These are phyloP conservation scores for Pyronema domesticum DNA, from an alignment of 495 filamentous ascomycete species.

Conservation along the genomic window DNA sequence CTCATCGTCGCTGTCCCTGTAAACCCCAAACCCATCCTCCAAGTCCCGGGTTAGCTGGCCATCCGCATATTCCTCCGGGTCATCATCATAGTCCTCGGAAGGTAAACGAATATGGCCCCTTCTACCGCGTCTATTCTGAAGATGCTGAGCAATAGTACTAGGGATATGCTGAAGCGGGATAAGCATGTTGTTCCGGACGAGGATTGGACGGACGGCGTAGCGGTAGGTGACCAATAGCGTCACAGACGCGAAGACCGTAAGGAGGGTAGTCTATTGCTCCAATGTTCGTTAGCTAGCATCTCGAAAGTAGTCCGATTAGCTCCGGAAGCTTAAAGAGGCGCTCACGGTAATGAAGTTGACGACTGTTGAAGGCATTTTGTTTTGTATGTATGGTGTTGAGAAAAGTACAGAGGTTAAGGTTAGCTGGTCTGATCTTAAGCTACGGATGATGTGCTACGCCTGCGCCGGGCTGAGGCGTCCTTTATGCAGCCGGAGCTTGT, in stretches of 20 bases:
- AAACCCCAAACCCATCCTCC: constrained; percentile 69
- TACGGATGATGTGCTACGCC: no score
- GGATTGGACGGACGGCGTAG: constrained; percentile 17
- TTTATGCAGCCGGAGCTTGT: no score
- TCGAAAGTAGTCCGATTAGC: neutral
- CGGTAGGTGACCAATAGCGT: constrained; percentile 21
- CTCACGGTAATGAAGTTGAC: constrained; percentile 17
- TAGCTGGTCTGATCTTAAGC: no score
- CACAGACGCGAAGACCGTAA: constrained; percentile 18
- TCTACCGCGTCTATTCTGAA: constrained; percentile 9
- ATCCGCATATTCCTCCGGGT: neutral
- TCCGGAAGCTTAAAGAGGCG: neutral
- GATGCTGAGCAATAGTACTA: constrained; percentile 10
- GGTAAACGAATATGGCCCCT: constrained; percentile 3
- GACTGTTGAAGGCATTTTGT: constrained; percentile 15
- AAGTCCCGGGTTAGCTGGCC: constrained; percentile 23
- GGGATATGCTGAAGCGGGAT: constrained; percentile 21
- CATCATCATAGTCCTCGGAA: constrained; percentile 10
- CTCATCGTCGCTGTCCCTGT: constrained; percentile 53
- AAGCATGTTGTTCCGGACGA: constrained; percentile 16
- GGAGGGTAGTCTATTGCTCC: constrained; percentile 12
- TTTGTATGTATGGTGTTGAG: neutral
- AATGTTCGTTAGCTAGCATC: neutral
- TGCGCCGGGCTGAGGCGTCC: no score
- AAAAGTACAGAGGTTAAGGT: neutral